Evolutionary conservation across 2,329 filamentous ascomycete species (phyloP).

Genomic region (Didymella pomorum): DNA sequence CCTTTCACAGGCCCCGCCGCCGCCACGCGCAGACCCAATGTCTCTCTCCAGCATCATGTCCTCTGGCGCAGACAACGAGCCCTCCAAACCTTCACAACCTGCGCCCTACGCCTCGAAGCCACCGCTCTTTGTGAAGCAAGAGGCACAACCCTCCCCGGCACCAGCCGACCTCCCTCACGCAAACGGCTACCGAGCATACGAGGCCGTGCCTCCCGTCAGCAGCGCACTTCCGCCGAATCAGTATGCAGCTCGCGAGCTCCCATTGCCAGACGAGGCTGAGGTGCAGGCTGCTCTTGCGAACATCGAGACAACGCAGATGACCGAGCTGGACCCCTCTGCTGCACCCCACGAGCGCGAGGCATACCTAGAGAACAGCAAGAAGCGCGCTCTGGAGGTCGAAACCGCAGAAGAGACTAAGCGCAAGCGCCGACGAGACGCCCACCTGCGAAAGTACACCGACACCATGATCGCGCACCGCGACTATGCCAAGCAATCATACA

Average conservation of each 20-base stretch:
- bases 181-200: constrained; percentile 34
- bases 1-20: constrained; percentile 55
- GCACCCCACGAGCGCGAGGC: constrained; percentile 62
- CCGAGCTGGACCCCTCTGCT: constrained; percentile 63
- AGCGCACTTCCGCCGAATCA: constrained; percentile 27
- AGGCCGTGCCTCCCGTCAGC: constrained; percentile 34
- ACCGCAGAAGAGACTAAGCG: constrained; percentile 69
- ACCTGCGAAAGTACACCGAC: constrained; percentile 64
- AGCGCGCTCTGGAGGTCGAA: constrained; percentile 73
- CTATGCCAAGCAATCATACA: constrained; percentile 77
- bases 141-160: constrained; percentile 42
- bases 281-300: constrained; percentile 71
- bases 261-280: constrained; percentile 64
- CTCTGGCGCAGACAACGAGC: constrained; percentile 77
- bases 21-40: constrained; percentile 86
- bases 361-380: constrained; percentile 64
- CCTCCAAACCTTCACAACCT: constrained; percentile 57
- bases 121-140: constrained; percentile 47
- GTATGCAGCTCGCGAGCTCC: constrained; percentile 38
- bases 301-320: constrained; percentile 65
- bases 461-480: constrained; percentile 73
- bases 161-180: constrained; percentile 36
- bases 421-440: constrained; percentile 66
- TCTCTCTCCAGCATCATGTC: constrained; percentile 95
- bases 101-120: constrained; percentile 38